These are phyloP conservation scores for Nicotiana sylvestris DNA, from an alignment of 257 asterid genomes.

Conservation along the genomic window DNA sequence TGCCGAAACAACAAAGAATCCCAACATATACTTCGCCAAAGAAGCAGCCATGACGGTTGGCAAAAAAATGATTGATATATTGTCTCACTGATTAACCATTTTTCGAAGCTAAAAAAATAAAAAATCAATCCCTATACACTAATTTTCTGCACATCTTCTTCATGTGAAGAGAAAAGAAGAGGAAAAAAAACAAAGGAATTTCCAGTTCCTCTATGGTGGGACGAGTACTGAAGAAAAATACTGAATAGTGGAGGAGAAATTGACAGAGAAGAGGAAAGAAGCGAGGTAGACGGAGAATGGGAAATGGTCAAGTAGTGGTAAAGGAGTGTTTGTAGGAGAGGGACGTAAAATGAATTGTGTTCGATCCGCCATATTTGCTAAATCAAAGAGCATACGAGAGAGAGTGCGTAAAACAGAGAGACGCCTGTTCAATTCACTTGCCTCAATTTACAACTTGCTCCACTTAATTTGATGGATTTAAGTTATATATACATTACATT, in stretches of 20 bases:
- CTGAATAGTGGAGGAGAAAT: not conserved
- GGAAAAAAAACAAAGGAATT: not conserved
- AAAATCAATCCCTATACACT: not conserved
- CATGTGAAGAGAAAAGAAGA: not conserved
- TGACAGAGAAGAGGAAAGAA: not conserved
- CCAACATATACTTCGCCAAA: slow-evolving; percentile 74
- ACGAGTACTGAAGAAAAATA: not conserved
- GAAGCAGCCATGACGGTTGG: slow-evolving; percentile 59
- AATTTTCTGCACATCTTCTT: not conserved
- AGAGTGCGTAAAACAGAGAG: not conserved
- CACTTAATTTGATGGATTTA: no score
- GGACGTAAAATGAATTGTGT: slow-evolving; percentile 17
- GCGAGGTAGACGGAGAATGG: slow-evolving; percentile 7
- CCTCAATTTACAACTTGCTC: no score
- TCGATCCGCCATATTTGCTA: slow-evolving; percentile 9
- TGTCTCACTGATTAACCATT: not conserved
- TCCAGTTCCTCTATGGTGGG: not conserved
- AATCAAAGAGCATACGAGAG: not conserved
- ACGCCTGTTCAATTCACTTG: not conserved
- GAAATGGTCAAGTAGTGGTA: slow-evolving; percentile 19
- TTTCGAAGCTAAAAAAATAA: not conserved
- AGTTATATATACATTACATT: no score
- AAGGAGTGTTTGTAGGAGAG: slow-evolving; percentile 46
- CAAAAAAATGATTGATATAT: not conserved
- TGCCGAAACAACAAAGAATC: slow-evolving; percentile 72